These are phyloP conservation scores for Neurospora sp. DNA, from an alignment of 495 filamentous ascomycete species.

Conservation along the genomic window DNA sequence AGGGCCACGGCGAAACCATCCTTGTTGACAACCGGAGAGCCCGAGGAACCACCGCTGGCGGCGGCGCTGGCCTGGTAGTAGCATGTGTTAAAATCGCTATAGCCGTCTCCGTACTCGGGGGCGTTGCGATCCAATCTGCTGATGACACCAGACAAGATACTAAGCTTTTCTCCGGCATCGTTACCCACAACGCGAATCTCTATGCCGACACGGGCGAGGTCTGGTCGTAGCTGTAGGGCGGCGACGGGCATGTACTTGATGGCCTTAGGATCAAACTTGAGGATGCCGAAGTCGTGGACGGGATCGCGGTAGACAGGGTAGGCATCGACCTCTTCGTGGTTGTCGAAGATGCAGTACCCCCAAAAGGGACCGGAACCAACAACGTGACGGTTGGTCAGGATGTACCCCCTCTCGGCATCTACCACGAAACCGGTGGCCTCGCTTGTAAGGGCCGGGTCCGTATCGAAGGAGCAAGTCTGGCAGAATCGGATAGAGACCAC, in stretches of 20 bases:
- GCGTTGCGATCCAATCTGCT: constrained; percentile 92
- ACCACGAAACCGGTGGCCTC: constrained; percentile 98
- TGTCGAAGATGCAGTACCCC: constrained; percentile 96
- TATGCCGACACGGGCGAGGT: constrained; percentile 75
- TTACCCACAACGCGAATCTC: constrained; percentile 98
- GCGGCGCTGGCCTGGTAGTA: constrained; percentile 98
- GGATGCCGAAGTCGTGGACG: constrained; percentile 95
- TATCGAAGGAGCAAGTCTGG: constrained; percentile 97
- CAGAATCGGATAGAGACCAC: constrained; percentile 98
- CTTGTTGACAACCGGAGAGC: constrained; percentile 93
- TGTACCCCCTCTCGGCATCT: constrained; percentile 82
- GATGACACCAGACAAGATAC: constrained; percentile 95
- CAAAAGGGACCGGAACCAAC: constrained; percentile 96
- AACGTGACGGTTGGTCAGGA: constrained; percentile 85
- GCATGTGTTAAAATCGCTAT: constrained; percentile 99
- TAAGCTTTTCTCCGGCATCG: constrained; percentile 96
- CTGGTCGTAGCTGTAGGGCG: constrained; percentile 73
- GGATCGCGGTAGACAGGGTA: constrained; percentile 97
- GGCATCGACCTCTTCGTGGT: constrained; percentile 94
- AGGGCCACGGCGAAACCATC: constrained; percentile 87
- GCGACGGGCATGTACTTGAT: constrained; percentile 93
- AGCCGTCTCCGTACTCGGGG: constrained; percentile 95
- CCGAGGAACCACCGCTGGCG: constrained; percentile 91
- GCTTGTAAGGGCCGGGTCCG: constrained; percentile 81
- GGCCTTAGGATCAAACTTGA: constrained; percentile 86